Evolutionary conservation across 1,284 basidiomycete species (phyloP).

Genomic region (Trametes pubescens): DNA sequence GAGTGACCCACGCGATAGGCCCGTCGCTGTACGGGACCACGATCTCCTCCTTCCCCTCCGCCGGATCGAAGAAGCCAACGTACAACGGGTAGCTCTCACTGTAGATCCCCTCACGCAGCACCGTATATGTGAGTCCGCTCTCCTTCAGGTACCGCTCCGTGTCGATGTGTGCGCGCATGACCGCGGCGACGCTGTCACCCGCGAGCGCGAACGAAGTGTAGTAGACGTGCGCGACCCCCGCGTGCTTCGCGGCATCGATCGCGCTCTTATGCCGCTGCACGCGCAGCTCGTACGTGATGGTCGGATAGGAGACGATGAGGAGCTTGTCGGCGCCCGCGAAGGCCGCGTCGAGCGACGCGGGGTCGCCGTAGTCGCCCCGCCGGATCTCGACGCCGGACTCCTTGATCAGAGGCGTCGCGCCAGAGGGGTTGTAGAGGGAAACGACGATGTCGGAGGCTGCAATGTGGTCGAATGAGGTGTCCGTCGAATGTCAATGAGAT

Average conservation of each 20-base stretch:
- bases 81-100: conserved; percentile 49
- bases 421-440: conserved; percentile 46
- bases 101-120: conserved; percentile 50
- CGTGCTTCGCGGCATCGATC: conserved; percentile 48
- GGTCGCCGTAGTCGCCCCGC: conserved; percentile 44
- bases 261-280: conserved; percentile 45
- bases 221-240: conserved; percentile 46
- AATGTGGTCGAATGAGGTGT: not conserved
- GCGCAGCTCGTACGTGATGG: conserved; percentile 45
- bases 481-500: not conserved
- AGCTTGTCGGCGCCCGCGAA: conserved; percentile 47
- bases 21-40: conserved; percentile 42
- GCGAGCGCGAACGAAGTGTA: conserved; percentile 51
- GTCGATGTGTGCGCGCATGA: conserved; percentile 48
- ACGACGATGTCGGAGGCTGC: conserved; percentile 43
- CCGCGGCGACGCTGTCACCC: conserved; percentile 42
- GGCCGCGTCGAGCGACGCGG: conserved; percentile 43
- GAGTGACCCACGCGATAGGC: conserved; percentile 43
- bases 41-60: conserved; percentile 35
- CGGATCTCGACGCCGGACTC: conserved; percentile 43
- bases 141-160: conserved; percentile 48
- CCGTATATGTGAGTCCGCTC: conserved; percentile 47
- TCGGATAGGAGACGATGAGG: conserved; percentile 49
- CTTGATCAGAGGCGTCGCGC: conserved; percentile 34
- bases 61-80: conserved; percentile 42